Evolutionary conservation across 2,329 filamentous ascomycete genomes (phyloP).

Genomic region (Xylaria polymorpha): DNA sequence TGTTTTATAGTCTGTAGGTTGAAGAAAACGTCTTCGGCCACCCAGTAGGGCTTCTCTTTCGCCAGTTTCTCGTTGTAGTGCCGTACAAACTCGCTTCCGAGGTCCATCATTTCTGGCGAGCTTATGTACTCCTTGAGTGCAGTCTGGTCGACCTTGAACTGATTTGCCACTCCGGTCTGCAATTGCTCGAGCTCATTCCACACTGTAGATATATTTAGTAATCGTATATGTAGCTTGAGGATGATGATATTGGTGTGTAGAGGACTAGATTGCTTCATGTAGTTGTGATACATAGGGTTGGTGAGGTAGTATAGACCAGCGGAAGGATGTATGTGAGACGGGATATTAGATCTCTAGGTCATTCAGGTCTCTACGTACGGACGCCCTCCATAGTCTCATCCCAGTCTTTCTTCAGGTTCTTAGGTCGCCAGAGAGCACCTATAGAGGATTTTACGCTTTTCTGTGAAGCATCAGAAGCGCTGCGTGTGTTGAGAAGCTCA

Average conservation of each 20-base stretch:
- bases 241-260: background rate
- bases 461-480: slow-evolving; percentile 37
- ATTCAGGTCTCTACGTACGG: slow-evolving; percentile 27
- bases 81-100: slow-evolving; percentile 44
- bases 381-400: slow-evolving; percentile 40
- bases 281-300: background rate
- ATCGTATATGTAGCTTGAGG: background rate
- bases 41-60: slow-evolving; percentile 41
- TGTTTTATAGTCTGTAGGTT: slow-evolving; percentile 47
- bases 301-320: background rate
- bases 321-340: background rate
- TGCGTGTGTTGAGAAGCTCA: slow-evolving; percentile 31
- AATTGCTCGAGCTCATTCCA: slow-evolving; percentile 43
- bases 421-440: slow-evolving; percentile 31
- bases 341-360: background rate
- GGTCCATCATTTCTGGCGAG: slow-evolving; percentile 43
- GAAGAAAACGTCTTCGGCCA: slow-evolving; percentile 47
- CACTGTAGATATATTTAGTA: slow-evolving; percentile 33
- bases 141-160: slow-evolving; percentile 41
- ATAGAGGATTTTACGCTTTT: slow-evolving; percentile 28
- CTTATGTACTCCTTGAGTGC: slow-evolving; percentile 47
- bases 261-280: background rate
- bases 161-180: slow-evolving; percentile 39
- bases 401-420: slow-evolving; percentile 42
- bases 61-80: slow-evolving; percentile 34